Conservation (phyloP, 139 green algal species). For the Micromonas pusilla region DNA sequence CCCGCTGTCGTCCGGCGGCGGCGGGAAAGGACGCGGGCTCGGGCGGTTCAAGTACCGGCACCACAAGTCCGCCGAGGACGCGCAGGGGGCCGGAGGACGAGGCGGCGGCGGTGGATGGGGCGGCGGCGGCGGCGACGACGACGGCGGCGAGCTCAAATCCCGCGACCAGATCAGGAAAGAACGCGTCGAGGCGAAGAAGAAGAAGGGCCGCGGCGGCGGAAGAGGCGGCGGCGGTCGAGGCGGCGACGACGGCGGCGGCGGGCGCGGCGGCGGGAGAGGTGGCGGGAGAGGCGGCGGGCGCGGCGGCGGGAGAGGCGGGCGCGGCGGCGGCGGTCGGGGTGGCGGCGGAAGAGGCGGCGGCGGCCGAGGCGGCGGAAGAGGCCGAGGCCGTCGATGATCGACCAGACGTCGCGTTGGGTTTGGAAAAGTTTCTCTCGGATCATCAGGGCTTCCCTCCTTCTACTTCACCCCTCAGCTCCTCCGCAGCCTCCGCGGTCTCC, state of each 20-base stretch:
- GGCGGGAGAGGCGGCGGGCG: constrained; percentile 6
- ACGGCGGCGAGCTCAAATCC: constrained; percentile 1
- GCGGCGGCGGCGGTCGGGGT: neutral
- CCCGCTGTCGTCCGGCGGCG: neutral
- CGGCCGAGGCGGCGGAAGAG: neutral
- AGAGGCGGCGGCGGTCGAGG: constrained; percentile 4
- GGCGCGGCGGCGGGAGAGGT: neutral
- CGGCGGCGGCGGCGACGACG: neutral
- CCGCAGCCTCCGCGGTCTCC: too few species aligned
- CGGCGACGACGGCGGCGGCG: neutral
- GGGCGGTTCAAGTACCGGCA: constrained; percentile 1
- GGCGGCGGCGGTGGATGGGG: too few species aligned
- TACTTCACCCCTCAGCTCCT: neutral
- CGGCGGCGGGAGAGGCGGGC: neutral
- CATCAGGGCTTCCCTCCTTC: neutral
- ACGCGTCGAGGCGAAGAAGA: neutral
- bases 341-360: neutral
- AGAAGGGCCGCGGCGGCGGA: neutral
- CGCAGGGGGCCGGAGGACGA: neutral
- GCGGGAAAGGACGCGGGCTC: neutral
- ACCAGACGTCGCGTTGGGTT: too few species aligned
- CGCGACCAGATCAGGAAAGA: constrained; percentile 16
- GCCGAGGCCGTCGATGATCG: neutral
- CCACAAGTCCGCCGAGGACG: too few species aligned
- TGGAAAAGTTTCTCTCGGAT: too few species aligned